A percentile compares a stretch with the other conserved stretches of the same genome.
Evolutionary conservation across 306 rosid genomes (phyloP).

Genomic region (Quercus robur): DNA sequence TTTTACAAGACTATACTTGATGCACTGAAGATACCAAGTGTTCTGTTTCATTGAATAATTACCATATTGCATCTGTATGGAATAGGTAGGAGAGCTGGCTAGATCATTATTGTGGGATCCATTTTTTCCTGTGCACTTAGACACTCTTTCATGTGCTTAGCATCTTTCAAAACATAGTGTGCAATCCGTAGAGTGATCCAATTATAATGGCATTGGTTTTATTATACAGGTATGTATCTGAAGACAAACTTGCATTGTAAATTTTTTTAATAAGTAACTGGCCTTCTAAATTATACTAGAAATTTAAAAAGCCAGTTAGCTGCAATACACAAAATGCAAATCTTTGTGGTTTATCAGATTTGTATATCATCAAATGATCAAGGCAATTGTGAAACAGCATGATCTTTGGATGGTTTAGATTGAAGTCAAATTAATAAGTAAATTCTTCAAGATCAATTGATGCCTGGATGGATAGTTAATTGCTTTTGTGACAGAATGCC

Average conservation of each 20-base stretch:
- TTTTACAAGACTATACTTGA: too few species aligned
- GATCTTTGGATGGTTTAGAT: neutral
- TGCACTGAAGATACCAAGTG: too few species aligned
- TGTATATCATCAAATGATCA: too few species aligned
- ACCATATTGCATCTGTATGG: neutral
- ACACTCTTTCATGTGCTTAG: constrained; percentile 55
- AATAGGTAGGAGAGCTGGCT: constrained; percentile 65
- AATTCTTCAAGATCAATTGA: too few species aligned
- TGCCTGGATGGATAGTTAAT: neutral
- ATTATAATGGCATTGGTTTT: constrained; percentile 44
- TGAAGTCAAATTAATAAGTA: neutral
- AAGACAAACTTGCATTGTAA: neutral
- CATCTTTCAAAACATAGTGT: constrained; percentile 55
- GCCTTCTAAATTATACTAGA: neutral
- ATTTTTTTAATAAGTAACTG: too few species aligned
- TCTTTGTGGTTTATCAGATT: too few species aligned
- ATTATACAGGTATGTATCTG: constrained; percentile 44
- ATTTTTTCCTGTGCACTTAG: constrained; percentile 51
- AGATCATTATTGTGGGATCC: constrained; percentile 60
- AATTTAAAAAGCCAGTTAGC: neutral
- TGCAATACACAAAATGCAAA: too few species aligned
- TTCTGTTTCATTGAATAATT: neutral
- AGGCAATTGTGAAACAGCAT: neutral
- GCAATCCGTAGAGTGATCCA: constrained; percentile 32
- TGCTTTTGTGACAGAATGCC: constrained; percentile 42